Base-by-base conservation (phyloP, 2,329 filamentous ascomycete genomes). In the Pezicula rhizophila region DNA sequence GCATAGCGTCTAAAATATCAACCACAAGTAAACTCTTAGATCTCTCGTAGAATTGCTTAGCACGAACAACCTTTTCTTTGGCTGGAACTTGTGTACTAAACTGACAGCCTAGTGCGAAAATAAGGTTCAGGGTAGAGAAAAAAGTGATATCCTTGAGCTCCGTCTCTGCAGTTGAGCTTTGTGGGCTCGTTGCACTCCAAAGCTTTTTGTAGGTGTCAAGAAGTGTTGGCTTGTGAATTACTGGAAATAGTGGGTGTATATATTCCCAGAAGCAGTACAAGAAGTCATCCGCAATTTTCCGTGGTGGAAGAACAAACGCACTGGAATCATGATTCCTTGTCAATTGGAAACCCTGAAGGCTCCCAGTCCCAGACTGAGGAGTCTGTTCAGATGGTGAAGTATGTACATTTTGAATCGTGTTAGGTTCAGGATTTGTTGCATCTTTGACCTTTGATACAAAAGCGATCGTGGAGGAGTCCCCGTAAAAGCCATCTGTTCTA, bases 21-120 rank as follows among this genome's bases (percentile, higher is more conserved):
- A 59, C 50, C 11, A 58, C 57, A 10, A 65, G 18, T 0, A 66
- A 52, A 20, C 46, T 54, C 5, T 50, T 45, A 2, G 64, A 63
- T 17, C 61, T 54, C 45, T 50, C 52, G 44, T 66, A 66, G 46
- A 64, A 63, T 35, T 57, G 52, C 7, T 59, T 52, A 0, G 59
- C 58, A 5, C 57, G 43, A 10, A 25, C 28, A 2, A 43, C 39
- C 37, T 50, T 53, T 3, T 55, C 38, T 5, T 46, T 20, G 0
- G 40, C 41, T 28, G 47, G 35, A 33, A 57, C 12, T 0, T 42
- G 42, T 4, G 52, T 55, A 49, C 52, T 58, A 7, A 57, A 57
- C 42, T 61, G 56, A 37, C 60, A 63, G 5, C 58, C 63, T 4
- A 65, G 39, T 5, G 64, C 65, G 14, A 66, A 54, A 3, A 62